Evolutionary conservation across 2,329 filamentous ascomycete genomes (phyloP).

Genomic region (Fusarium liriodendri): DNA sequence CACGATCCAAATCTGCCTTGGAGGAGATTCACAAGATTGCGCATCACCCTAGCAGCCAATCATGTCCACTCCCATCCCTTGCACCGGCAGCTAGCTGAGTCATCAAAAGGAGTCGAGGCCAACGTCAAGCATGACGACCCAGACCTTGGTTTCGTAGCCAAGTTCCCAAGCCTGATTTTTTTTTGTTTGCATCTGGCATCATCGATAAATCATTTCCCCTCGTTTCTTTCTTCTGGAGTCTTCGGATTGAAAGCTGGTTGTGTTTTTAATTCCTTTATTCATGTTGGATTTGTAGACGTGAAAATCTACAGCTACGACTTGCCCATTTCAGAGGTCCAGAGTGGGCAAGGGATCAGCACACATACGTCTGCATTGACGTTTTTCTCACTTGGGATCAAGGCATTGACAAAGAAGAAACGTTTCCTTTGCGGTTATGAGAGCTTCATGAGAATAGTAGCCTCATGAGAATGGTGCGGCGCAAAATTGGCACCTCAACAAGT

Average conservation of each 20-base stretch:
- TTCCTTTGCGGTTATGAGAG: background rate
- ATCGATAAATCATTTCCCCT: background rate
- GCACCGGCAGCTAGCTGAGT: background rate
- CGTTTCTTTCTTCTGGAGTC: background rate
- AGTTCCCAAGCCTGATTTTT: background rate
- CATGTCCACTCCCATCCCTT: background rate
- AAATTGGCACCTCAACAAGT: background rate
- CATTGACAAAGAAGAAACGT: background rate
- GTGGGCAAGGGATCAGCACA: background rate
- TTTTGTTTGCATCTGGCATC: background rate
- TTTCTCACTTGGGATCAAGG: background rate
- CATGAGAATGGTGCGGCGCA: constrained; percentile 16
- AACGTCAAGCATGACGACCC: background rate
- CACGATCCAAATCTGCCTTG: background rate
- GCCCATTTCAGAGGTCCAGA: background rate
- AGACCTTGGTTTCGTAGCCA: background rate
- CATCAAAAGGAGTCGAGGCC: background rate
- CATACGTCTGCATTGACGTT: background rate
- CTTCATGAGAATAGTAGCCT: background rate
- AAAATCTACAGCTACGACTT: background rate
- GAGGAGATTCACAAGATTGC: background rate
- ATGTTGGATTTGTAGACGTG: background rate
- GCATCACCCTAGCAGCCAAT: background rate
- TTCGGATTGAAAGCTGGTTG: background rate
- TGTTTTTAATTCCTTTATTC: background rate